Base-by-base conservation (phyloP, 768 basidiomycete genomes). In the Calocybe gangraenosa region DNA sequence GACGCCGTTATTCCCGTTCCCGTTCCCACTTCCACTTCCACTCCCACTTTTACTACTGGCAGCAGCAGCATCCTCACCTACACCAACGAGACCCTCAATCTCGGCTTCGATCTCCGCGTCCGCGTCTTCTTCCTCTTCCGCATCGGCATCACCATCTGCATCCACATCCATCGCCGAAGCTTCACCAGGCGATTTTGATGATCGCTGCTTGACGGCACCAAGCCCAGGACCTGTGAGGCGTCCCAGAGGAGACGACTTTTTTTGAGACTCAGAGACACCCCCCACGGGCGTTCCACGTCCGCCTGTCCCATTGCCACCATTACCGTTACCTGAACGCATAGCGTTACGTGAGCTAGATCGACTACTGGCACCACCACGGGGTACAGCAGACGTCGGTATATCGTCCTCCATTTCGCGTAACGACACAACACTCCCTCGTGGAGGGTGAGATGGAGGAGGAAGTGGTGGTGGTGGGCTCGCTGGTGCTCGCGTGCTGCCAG, bases 121-220 rank as follows among this genome's bases (percentile, higher is more conserved):
- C 7, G 49, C 67, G 10, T 74, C 73, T 1, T 52, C 56, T 9
- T 59, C 59, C 0, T 47, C 58, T 14, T 56, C 56, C 1, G 57
- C 73, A 43, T 71, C 71, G n/a, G 51, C 58, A 40, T 64, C 62
- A 5, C 53, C 51, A n/a, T 59, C 62, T 57, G 50, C 57, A 37
- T 20, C 42, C 42, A 31, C 54, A 50, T 7, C 39, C 33, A 22
- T 51, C 35, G 30, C 49, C n/a, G 33, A 35, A 14, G 34, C 22
- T 18, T 37, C 37, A 4, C 40, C 40, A 3, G 40, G 40, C 9
- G 40, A 42, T 13, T 21, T 13, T 2, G 37, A 37, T 8, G 2
- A 18, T 13, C 34, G 3, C 34, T n/a, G n/a, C n/a, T n/a, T n/a
- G n/a, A n/a, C n/a, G n/a, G n/a, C 34, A 35, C 13, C 34, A 7